Conservation (phyloP, 805 yeast genomes). For the Allodekkera sacchari region DNA sequence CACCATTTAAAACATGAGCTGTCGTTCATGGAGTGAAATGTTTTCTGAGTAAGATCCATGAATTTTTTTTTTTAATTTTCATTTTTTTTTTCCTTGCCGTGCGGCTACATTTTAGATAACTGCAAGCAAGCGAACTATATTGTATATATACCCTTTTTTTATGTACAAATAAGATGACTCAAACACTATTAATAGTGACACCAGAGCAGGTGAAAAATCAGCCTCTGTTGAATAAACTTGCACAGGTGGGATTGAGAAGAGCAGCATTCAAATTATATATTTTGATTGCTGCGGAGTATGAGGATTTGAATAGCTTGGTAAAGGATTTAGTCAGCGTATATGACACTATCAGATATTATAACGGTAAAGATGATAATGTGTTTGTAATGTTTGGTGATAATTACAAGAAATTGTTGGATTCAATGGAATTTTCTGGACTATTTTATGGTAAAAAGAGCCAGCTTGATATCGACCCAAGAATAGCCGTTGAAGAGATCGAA, state of each 20-base stretch:
- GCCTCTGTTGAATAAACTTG: not conserved
- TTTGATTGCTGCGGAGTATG: conserved; percentile 14
- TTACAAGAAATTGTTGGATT: conserved; percentile 1
- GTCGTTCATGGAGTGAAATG: no score
- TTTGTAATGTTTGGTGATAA: conserved; percentile 9
- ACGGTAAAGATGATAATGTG: not conserved
- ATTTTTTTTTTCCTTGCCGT: no score
- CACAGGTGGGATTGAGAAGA: not conserved
- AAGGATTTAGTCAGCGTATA: conserved; percentile 7
- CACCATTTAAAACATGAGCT: not conserved
- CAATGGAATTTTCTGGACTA: not conserved
- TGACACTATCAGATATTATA: conserved; percentile 12
- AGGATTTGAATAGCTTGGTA: conserved; percentile 6
- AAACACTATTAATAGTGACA: not conserved
- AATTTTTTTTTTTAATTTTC: no score
- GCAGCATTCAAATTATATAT: conserved; percentile 1
- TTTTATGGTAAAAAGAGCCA: not conserved
- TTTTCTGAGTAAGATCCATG: no score
- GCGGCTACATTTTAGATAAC: no score
- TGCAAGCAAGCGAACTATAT: conserved; percentile 1
- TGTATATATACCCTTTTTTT: conserved; percentile 2
- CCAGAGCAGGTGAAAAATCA: not conserved
- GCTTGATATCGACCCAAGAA: not conserved
- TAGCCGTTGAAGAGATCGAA: not conserved
- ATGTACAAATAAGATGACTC: no score